Evolutionary conservation across 2,329 filamentous ascomycete species (phyloP).

Genomic region (Myriangium duriaei): DNA sequence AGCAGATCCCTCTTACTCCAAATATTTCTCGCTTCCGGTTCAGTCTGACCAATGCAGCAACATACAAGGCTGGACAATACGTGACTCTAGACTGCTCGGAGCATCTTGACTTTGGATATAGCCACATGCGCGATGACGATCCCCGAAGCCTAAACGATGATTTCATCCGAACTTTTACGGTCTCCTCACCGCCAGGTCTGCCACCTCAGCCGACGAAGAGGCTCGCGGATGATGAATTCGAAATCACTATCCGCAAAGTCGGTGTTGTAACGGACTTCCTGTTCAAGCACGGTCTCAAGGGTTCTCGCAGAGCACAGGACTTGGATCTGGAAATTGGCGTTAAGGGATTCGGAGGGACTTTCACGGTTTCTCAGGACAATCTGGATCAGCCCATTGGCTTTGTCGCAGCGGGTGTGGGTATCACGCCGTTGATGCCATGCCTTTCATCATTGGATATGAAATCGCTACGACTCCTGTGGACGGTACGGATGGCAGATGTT

Average conservation of each 20-base stretch:
- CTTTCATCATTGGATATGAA: conserved; percentile 28
- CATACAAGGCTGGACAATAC: conserved; percentile 62
- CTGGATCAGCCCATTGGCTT: conserved; percentile 40
- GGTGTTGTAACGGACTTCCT: conserved; percentile 57
- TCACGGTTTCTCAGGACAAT: conserved; percentile 26
- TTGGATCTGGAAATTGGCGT: conserved; percentile 51
- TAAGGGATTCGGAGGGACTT: conserved; percentile 60
- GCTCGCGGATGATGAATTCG: conserved; percentile 39
- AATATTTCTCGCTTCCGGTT: conserved; percentile 55
- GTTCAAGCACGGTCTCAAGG: conserved; percentile 33
- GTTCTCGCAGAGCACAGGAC: conserved; percentile 24
- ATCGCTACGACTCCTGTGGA: conserved; percentile 54
- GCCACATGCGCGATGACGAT: conserved; percentile 73
- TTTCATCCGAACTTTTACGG: conserved; percentile 70
- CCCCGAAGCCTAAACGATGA: conserved; percentile 74
- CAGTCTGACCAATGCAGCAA: conserved; percentile 27
- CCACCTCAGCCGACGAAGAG: conserved; percentile 17
- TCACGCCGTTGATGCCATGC: conserved; percentile 60
- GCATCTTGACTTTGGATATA: conserved; percentile 61
- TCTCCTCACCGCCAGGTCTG: conserved; percentile 46
- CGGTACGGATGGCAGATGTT: conserved; percentile 48
- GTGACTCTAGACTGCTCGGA: conserved; percentile 59
- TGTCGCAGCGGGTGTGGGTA: conserved; percentile 67
- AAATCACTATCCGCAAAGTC: conserved; percentile 59
- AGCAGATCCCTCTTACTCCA: conserved; percentile 50